Base-by-base conservation (phyloP, 2,329 filamentous ascomycete genomes). In the Colletotrichum theobromicola region DNA sequence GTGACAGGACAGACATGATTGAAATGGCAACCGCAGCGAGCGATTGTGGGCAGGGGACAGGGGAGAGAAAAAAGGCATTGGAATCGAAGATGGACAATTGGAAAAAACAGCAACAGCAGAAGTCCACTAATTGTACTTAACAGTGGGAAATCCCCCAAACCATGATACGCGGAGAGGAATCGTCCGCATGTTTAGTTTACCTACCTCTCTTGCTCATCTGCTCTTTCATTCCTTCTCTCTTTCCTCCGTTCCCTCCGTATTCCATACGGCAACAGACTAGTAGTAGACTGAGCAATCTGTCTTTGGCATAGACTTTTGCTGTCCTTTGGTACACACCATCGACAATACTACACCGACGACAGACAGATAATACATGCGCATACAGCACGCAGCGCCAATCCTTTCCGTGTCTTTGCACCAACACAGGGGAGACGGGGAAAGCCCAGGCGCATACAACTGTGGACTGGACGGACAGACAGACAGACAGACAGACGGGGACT, bases 71-170 rank as follows among this genome's bases (percentile, higher is more conserved):
- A 65, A 65, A 65, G 30, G 30, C 35, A 30, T 46, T 64, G 37
- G 61, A 32, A 46, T 64, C 21, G 26, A 35, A n/a, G 28, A 16
- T 15, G 28, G 55, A 35, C 46, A 15, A 37, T 28, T n/a, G 21
- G 64, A 34, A 18, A 61, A 21, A 12, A 30, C n/a, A 34, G 35
- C 67, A 37, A 46, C 46, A 21, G 21, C 30, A 72, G 24, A 65
- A 69, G n/a, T 32, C 57, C 42, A 72, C 70, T 57, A 46, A 72
- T 53, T 63, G 30, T 72, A 69, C 65, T 69, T 69, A 72, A 69
- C 57, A 72, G 64, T 58, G 42, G 70, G 62, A 35, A 26, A 26
- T 57, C 57, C 65, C 64, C 65, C 57, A 32, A 72, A 34, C 57
- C 21, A 67, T 30, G 35, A 35, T 28, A 71, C 9, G 53, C 63